Conservation (phyloP, 2,329 filamentous ascomycete genomes). For the Exophiala mesophila region DNA sequence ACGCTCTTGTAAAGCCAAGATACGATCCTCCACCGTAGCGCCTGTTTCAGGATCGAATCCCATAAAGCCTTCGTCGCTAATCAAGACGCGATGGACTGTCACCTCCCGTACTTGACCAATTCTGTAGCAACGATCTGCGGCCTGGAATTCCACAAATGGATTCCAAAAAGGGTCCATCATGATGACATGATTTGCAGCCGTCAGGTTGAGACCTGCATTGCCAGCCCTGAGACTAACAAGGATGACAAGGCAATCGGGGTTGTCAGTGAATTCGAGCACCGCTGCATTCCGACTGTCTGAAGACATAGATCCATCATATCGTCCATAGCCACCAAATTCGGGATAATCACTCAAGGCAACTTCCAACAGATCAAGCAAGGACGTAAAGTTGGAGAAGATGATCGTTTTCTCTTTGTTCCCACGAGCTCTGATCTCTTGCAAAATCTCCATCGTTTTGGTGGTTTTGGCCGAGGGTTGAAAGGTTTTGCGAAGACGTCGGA, state of each 20-base stretch:
- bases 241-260: slow-evolving; percentile 60
- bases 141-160: slow-evolving; percentile 76
- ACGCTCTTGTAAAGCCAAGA: slow-evolving; percentile 69
- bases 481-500: slow-evolving; percentile 60
- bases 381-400: slow-evolving; percentile 77
- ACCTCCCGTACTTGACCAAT: slow-evolving; percentile 75
- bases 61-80: slow-evolving; percentile 44
- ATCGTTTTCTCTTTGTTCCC: slow-evolving; percentile 67
- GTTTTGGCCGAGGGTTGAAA: slow-evolving; percentile 75
- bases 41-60: neutral
- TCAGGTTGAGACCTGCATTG: slow-evolving; percentile 81
- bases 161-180: slow-evolving; percentile 95
- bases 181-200: slow-evolving; percentile 76
- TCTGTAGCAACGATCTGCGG: slow-evolving; percentile 81
- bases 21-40: slow-evolving; percentile 78
- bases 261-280: slow-evolving; percentile 62
- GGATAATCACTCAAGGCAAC: slow-evolving; percentile 51
- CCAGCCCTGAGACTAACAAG: slow-evolving; percentile 75
- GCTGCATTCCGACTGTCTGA: slow-evolving; percentile 61
- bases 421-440: slow-evolving; percentile 47
- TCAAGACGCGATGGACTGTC: slow-evolving; percentile 72
- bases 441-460: slow-evolving; percentile 61
- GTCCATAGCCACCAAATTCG: slow-evolving; percentile 54
- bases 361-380: slow-evolving; percentile 71
- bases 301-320: slow-evolving; percentile 74